phyloP scores from a whole-genome alignment of 1,284 basidiomycete species.

The Thecaphora thlaspeos region DNA sequence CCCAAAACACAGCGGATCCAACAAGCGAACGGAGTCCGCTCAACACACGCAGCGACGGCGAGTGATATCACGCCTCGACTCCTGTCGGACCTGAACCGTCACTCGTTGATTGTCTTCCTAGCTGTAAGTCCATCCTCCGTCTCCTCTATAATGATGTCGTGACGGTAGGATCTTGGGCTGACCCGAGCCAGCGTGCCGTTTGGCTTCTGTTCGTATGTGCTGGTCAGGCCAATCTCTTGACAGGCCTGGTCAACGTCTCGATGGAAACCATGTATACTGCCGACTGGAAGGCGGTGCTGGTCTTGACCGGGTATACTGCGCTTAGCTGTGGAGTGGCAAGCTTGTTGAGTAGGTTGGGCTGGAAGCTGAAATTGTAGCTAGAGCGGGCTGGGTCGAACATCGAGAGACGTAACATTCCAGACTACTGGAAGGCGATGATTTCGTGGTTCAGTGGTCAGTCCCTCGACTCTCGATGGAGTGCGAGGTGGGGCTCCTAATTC shows the following conservation, averaged over 20 bases:
- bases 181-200: too few species aligned
- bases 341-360: slow-evolving; percentile 5
- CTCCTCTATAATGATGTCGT: too few species aligned
- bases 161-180: too few species aligned
- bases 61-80: slow-evolving; percentile 62
- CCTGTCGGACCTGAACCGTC: slow-evolving; percentile 77
- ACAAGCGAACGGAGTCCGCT: too few species aligned
- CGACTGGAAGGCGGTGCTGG: slow-evolving; percentile 65
- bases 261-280: slow-evolving; percentile 78
- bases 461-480: too few species aligned
- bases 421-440: too few species aligned
- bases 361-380: slow-evolving; percentile 27
- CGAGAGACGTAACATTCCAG: too few species aligned
- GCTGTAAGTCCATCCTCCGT: slow-evolving; percentile 70
- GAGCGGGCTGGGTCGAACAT: too few species aligned
- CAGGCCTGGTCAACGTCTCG: slow-evolving; percentile 79
- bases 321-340: slow-evolving; percentile 62
- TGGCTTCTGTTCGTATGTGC: background rate
- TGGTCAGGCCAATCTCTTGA: slow-evolving; percentile 73
- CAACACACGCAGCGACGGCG: background rate
- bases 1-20: too few species aligned
- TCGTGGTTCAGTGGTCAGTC: too few species aligned
- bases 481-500: too few species aligned
- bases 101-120: slow-evolving; percentile 78
- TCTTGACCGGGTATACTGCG: slow-evolving; percentile 69